Conservation (phyloP, 2,329 filamentous ascomycete species). For the Cladophialophora psammophila region DNA sequence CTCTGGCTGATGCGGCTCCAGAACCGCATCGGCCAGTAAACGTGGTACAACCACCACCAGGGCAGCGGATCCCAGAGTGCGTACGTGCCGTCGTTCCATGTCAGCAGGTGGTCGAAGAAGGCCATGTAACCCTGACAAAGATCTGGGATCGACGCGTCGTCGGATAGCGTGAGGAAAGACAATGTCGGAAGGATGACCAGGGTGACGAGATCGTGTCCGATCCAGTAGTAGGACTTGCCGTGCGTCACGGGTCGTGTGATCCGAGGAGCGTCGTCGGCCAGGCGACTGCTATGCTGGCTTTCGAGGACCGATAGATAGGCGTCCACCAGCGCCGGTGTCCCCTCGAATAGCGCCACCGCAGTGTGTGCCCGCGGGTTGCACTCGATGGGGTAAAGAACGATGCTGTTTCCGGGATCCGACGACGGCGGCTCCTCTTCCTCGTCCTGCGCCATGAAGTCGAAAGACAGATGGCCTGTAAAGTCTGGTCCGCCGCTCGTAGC, state of each 20-base stretch:
- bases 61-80: slow-evolving; percentile 59
- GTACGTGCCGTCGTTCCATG: slow-evolving; percentile 61
- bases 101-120: slow-evolving; percentile 52
- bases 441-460: slow-evolving; percentile 72
- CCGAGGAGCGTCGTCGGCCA: no score
- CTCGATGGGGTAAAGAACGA: slow-evolving; percentile 68
- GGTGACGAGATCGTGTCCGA: slow-evolving; percentile 69
- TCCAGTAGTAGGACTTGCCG: slow-evolving; percentile 64
- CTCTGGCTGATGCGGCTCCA: slow-evolving; percentile 53
- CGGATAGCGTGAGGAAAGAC: slow-evolving; percentile 44
- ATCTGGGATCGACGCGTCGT: slow-evolving; percentile 18
- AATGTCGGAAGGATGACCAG: slow-evolving; percentile 59
- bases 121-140: slow-evolving; percentile 34
- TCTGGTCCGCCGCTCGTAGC: slow-evolving; percentile 57
- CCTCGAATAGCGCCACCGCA: slow-evolving; percentile 67
- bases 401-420: slow-evolving; percentile 19
- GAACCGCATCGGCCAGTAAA: slow-evolving; percentile 63
- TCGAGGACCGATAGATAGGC: slow-evolving; percentile 62
- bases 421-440: slow-evolving; percentile 37
- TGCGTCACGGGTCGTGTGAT: slow-evolving; percentile 33
- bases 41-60: slow-evolving; percentile 60
- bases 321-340: slow-evolving; percentile 51
- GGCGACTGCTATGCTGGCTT: background rate
- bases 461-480: slow-evolving; percentile 74
- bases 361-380: slow-evolving; percentile 76